Percentiles rank a stretch among this genome's conserved stretches.
Conservation (phyloP, 805 yeast species). For the Saturnispora besseyi region DNA sequence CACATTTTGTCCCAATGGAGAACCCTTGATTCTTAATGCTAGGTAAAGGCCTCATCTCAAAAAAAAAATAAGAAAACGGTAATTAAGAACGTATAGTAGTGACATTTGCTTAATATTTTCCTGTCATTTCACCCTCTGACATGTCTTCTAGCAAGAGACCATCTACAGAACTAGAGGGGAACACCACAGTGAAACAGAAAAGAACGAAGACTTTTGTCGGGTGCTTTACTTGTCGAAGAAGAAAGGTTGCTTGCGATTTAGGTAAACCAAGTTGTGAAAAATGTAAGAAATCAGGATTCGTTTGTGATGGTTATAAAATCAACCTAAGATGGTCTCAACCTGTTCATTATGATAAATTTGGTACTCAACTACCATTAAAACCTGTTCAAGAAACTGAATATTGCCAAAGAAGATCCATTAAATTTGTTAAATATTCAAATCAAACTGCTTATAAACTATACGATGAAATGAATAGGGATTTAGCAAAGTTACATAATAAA, state of each 20-base stretch:
- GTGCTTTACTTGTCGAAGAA: slow-evolving; percentile 75
- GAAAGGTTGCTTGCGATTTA: slow-evolving; percentile 77
- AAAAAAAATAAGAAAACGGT: too few relatives aligned
- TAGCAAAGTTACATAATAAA: slow-evolving; percentile 45
- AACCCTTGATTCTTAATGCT: too few relatives aligned
- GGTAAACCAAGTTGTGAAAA: slow-evolving; percentile 60
- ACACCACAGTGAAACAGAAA: slow-evolving; percentile 13
- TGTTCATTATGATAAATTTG: slow-evolving; percentile 39
- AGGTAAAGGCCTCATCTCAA: too few relatives aligned
- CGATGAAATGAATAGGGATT: slow-evolving; percentile 72
- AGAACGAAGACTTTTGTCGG: slow-evolving; percentile 75
- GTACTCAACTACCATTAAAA: slow-evolving; percentile 30
- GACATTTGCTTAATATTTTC: too few relatives aligned
- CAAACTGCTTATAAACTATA: slow-evolving; percentile 54
- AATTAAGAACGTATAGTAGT: too few relatives aligned
- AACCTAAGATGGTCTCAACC: slow-evolving; percentile 73
- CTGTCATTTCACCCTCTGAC: too few relatives aligned
- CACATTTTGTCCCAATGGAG: too few relatives aligned
- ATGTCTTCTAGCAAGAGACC: not conserved
- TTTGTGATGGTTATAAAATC: slow-evolving; percentile 78
- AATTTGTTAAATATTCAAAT: slow-evolving; percentile 63
- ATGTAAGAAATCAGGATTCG: slow-evolving; percentile 56
- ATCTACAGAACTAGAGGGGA: not conserved
- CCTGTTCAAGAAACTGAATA: slow-evolving; percentile 36
- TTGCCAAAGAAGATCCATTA: slow-evolving; percentile 63